Base-by-base conservation (phyloP, 345 rosid genomes). In the Eucalyptus decipiens region DNA sequence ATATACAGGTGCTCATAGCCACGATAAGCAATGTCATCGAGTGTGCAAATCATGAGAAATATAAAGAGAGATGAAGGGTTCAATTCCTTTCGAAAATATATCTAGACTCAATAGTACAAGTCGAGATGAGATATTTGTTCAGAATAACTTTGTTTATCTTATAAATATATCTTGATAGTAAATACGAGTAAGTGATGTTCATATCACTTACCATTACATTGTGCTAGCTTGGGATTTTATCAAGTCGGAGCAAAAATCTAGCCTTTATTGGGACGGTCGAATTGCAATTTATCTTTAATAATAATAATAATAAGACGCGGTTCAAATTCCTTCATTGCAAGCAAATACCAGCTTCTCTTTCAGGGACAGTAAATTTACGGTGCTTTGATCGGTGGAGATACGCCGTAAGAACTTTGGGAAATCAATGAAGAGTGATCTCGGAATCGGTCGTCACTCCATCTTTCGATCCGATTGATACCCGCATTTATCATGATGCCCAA, bases 121-220 rank as follows among this genome's bases (percentile, higher is more conserved):
- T 34, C 1, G 43, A 37, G 4, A 69, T 19, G 43, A 69, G 2
- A 32, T 34, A 4, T 3, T 32, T 8, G 13, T 34, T 21, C 1
- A 69, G 2, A 34, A 0, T 9, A 34, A 19, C 17, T 69, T 18
- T 34, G 9, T 34, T 7, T 21, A 19, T 76, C 16, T 7, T 21
- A 21, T 40, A 8, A 11, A 76, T 23, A 76, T 21, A 40, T 21
- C 1, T 37, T 8, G 45, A 72, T 11, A 37, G 13, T 2, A 76
- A 3, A 0, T 40, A 6, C 0, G 9, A 26, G 13, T 6, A 5
- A 37, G 26, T 0, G 15, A 37, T 23, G 11, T 21, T 76, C 13
- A 37, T 21, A 11, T 76, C 30, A 37, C 83, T 34, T 21, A 21
- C 30, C 0, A 21, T 76, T 76, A 40, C 2, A 18, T 21, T 37